Evolutionary conservation across 140 eudicot genomes (phyloP).

Genomic region (Cichorium intybus): DNA sequence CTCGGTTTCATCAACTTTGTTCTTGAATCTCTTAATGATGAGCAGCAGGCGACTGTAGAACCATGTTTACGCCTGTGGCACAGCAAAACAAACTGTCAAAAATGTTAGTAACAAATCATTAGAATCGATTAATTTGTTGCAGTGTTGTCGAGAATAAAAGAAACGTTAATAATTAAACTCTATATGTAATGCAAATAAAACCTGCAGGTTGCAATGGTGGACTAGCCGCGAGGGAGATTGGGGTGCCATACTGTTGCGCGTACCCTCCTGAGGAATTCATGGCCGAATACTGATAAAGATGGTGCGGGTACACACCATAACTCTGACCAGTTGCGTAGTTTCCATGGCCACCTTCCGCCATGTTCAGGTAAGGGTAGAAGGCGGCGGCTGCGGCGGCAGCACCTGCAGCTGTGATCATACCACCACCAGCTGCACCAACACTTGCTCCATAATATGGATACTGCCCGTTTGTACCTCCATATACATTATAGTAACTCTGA

Average conservation of each 20-base stretch:
- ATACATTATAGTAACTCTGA: conserved; percentile 84
- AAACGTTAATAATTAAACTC: background rate
- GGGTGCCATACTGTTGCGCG: conserved; percentile 70
- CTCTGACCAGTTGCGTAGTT: conserved; percentile 51
- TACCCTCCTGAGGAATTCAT: conserved; percentile 54
- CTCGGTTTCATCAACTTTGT: conserved; percentile 24
- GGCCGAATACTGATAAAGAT: conserved; percentile 69
- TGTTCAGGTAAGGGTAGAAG: conserved; percentile 77
- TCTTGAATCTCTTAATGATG: conserved; percentile 68
- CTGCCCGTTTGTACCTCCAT: conserved; percentile 83
- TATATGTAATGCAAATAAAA: conserved; percentile 23
- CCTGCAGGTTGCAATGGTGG: conserved; percentile 87
- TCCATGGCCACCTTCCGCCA: conserved; percentile 61
- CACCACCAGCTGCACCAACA: conserved; percentile 48
- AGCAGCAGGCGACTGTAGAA: conserved; percentile 63
- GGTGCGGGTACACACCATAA: conserved; percentile 76
- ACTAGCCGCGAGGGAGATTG: conserved; percentile 71
- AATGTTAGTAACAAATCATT: conserved; percentile 48
- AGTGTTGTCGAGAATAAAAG: background rate
- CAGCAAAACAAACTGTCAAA: conserved; percentile 99
- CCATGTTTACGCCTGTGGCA: conserved; percentile 97
- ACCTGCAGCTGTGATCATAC: conserved; percentile 54
- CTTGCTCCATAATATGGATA: conserved; percentile 71
- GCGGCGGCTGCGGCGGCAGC: conserved; percentile 69
- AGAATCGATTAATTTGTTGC: background rate